These are phyloP conservation scores for Sclerotinia borealis DNA, from an alignment of 2,329 filamentous ascomycete species.

Conservation along the genomic window DNA sequence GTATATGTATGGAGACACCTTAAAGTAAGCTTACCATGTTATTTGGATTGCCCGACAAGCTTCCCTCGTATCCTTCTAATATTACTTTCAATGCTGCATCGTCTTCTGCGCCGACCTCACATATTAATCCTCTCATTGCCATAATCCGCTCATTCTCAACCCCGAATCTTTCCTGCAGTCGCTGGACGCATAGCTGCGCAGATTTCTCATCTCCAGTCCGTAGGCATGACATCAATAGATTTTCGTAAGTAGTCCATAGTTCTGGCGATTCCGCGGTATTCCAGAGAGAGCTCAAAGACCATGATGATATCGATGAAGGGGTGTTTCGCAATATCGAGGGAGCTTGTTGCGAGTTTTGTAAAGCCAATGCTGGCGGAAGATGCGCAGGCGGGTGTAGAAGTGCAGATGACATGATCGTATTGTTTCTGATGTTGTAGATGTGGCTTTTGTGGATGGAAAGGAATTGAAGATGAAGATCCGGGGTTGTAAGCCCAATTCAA, in stretches of 20 bases:
- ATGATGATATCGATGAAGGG: conserved; percentile 49
- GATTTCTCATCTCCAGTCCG: conserved; percentile 76
- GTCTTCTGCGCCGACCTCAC: conserved; percentile 72
- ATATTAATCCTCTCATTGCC: conserved; percentile 74
- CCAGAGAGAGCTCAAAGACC: conserved; percentile 47
- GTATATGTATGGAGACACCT: conserved; percentile 1
- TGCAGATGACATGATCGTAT: conserved; percentile 43
- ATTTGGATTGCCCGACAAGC: conserved; percentile 65
- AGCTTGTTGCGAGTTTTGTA: conserved; percentile 56
- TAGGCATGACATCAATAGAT: conserved; percentile 76
- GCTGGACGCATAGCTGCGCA: conserved; percentile 68
- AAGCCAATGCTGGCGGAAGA: conserved; percentile 49
- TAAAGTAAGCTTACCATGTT: conserved; percentile 61
- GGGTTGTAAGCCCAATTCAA: neutral
- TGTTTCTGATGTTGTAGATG: neutral
- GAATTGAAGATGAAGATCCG: neutral
- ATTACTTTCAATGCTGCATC: conserved; percentile 60
- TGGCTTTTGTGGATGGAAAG: neutral
- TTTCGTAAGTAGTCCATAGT: conserved; percentile 80
- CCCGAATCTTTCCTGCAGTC: conserved; percentile 75
- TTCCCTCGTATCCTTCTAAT: conserved; percentile 69
- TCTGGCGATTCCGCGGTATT: conserved; percentile 65
- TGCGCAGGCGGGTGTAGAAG: conserved; percentile 52
- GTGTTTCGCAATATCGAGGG: conserved; percentile 49
- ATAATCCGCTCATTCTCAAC: conserved; percentile 77